Conservation (phyloP, 192 early-diverging fungal genomes). For the Coemansia sp. region DNA sequence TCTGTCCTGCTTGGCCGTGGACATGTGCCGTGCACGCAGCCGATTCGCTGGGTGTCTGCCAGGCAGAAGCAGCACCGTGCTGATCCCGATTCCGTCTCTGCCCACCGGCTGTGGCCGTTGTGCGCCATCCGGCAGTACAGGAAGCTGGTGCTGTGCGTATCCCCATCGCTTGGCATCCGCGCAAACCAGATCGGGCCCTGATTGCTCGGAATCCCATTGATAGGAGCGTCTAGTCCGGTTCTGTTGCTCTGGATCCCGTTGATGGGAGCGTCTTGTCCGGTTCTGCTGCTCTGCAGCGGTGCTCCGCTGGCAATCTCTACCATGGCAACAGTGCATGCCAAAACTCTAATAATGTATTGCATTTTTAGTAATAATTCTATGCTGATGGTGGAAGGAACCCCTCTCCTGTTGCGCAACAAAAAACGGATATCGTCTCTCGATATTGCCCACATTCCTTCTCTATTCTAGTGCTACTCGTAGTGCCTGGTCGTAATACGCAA, state of each 20-base stretch:
- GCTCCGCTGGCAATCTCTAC: not conserved
- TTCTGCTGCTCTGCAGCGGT: not conserved
- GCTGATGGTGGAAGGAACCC: no score
- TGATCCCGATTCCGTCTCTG: no score
- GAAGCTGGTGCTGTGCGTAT: constrained; percentile 22
- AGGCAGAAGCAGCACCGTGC: constrained; percentile 38
- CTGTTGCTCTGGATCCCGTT: constrained; percentile 1
- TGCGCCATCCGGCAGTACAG: constrained; percentile 44
- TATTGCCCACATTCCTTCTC: no score
- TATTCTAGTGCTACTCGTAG: no score
- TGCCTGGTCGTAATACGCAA: no score
- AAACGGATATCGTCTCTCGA: no score
- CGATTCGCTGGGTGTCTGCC: constrained; percentile 32
- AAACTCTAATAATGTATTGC: no score
- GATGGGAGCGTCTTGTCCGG: not conserved
- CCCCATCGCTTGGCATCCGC: constrained; percentile 15
- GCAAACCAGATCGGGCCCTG: constrained; percentile 32
- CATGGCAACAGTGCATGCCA: no score
- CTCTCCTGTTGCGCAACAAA: no score
- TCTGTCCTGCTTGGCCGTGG: not conserved
- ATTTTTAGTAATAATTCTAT: no score
- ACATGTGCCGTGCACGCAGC: constrained; percentile 12
- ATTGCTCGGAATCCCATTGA: not conserved
- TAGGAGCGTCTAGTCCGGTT: not conserved
- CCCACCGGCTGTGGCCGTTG: constrained; percentile 30